Conservation (phyloP, 768 basidiomycete species). For the Tylopilus intermedius region DNA sequence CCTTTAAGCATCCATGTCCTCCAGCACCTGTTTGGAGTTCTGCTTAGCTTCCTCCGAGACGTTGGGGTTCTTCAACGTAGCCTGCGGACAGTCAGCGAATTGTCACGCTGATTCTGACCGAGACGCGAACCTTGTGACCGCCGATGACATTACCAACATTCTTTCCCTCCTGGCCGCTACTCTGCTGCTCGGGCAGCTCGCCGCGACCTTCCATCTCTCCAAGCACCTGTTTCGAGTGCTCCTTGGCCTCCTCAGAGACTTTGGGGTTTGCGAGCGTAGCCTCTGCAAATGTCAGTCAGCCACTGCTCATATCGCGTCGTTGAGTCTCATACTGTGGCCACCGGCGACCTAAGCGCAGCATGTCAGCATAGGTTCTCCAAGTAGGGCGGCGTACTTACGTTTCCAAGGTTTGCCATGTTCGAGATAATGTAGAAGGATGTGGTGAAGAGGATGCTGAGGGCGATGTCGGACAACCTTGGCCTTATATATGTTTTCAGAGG, state of each 20-base stretch:
- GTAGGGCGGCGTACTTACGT: slow-evolving; percentile 6
- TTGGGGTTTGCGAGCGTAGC: slow-evolving; percentile 25
- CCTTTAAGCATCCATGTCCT: slow-evolving; percentile 4
- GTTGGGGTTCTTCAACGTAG: slow-evolving; percentile 23
- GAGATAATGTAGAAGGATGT: background rate
- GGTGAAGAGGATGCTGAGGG: background rate
- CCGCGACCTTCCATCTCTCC: slow-evolving; percentile 17
- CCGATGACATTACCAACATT: slow-evolving; percentile 19
- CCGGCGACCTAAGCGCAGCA: slow-evolving; percentile 6
- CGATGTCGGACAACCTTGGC: background rate
- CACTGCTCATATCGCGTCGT: background rate
- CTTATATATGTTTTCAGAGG: slow-evolving; percentile 9
- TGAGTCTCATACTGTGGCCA: background rate
- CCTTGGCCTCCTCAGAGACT: slow-evolving; percentile 19
- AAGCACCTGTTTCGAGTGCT: slow-evolving; percentile 22
- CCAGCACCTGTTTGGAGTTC: slow-evolving; percentile 6
- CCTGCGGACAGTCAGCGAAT: slow-evolving; percentile 5
- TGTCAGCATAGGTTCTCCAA: background rate
- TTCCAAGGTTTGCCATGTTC: slow-evolving; percentile 17
- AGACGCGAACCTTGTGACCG: slow-evolving; percentile 16
- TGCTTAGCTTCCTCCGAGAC: slow-evolving; percentile 25
- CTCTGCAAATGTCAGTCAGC: slow-evolving; percentile 12
- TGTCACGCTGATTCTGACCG: too few relatives aligned
- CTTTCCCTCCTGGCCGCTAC: slow-evolving; percentile 1
- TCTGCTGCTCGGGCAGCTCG: slow-evolving; percentile 15